Conservation (phyloP, 257 asterid species). For the Fraxinus excelsior region DNA sequence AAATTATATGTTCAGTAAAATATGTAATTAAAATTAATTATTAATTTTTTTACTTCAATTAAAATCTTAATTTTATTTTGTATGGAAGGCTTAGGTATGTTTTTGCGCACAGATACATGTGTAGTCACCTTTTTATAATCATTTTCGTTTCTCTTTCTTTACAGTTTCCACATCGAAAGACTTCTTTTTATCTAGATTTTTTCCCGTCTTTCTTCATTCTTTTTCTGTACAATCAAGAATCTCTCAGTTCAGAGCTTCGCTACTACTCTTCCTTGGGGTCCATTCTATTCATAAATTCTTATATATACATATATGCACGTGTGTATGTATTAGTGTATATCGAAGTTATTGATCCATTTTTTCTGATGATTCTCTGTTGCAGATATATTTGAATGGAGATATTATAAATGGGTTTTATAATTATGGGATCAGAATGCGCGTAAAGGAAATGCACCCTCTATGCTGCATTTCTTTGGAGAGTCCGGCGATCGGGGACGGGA, state of each 20-base stretch:
- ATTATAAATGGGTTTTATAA: neutral
- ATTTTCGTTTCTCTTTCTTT: conserved; percentile 24
- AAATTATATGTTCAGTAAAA: no score
- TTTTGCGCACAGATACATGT: neutral
- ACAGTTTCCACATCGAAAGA: conserved; percentile 26
- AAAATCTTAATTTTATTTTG: no score
- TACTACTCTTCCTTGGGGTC: conserved; percentile 2
- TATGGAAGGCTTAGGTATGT: neutral
- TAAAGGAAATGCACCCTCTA: conserved; percentile 66
- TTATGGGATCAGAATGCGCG: neutral
- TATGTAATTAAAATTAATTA: no score
- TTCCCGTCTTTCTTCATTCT: neutral
- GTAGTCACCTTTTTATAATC: neutral
- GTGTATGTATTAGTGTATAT: conserved; percentile 1
- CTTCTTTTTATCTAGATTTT: conserved; percentile 20
- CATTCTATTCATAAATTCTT: conserved; percentile 1
- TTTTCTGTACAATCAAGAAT: conserved; percentile 12
- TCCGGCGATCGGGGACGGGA: conserved; percentile 55
- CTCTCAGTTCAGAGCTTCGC: conserved; percentile 43
- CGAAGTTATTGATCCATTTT: conserved; percentile 19
- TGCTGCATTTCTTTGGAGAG: conserved; percentile 86
- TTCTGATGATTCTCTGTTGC: conserved; percentile 26
- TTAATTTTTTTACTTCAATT: no score
- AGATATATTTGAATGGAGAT: conserved; percentile 1
- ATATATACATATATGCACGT: neutral